These are phyloP conservation scores for Niebla homalea DNA, from an alignment of 495 filamentous ascomycete species.

Conservation along the genomic window DNA sequence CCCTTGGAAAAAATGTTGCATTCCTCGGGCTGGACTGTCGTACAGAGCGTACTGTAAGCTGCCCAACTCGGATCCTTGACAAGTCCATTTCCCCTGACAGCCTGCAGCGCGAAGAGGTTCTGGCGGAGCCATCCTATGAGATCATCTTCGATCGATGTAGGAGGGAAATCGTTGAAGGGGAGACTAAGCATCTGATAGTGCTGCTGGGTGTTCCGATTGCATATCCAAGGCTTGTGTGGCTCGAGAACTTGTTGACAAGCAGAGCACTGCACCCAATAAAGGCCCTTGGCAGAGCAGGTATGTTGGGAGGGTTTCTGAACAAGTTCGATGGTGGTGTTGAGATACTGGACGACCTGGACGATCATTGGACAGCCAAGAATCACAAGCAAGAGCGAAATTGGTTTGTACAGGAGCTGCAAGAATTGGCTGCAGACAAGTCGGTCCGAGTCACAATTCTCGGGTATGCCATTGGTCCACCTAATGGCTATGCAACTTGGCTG, in stretches of 20 bases:
- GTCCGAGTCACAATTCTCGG: conserved; percentile 81
- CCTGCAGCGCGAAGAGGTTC: conserved; percentile 51
- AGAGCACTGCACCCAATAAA: conserved; percentile 75
- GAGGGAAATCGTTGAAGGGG: conserved; percentile 65
- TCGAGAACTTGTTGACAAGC: conserved; percentile 66
- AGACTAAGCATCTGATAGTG: conserved; percentile 80
- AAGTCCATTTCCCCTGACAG: conserved; percentile 16
- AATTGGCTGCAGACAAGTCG: conserved; percentile 79
- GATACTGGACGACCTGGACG: conserved; percentile 81
- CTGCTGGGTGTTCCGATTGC: conserved; percentile 79
- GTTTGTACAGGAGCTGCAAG: conserved; percentile 80
- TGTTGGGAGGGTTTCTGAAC: conserved; percentile 73
- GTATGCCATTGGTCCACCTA: conserved; percentile 23
- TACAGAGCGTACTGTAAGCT: conserved; percentile 63
- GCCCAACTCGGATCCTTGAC: background rate
- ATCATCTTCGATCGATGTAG: conserved; percentile 74
- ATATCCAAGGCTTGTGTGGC: conserved; percentile 75
- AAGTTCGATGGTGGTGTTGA: conserved; percentile 87
- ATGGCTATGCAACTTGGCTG: conserved; percentile 4
- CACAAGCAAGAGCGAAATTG: conserved; percentile 80
- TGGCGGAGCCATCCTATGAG: conserved; percentile 71
- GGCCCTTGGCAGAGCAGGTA: conserved; percentile 66
- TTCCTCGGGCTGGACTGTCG: conserved; percentile 84
- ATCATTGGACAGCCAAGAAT: conserved; percentile 94
- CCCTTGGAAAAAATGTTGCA: conserved; percentile 59